Base-by-base conservation (phyloP, 1,284 basidiomycete species). In the Sporisorium reilianum region DNA sequence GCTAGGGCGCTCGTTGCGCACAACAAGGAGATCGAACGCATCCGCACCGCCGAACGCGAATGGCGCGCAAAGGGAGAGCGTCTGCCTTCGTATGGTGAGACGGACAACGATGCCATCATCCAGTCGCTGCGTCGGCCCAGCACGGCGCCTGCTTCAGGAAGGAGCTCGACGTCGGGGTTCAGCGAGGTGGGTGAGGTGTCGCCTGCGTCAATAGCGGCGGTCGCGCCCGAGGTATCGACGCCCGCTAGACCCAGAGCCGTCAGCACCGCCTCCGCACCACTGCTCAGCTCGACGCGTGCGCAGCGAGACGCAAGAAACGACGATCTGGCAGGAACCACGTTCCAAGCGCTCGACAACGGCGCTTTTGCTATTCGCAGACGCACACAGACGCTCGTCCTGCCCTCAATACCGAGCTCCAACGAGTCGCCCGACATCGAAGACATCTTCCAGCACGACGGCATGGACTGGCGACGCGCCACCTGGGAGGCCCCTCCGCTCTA, bases 401-500 rank as follows among this genome's bases (percentile, higher is more conserved):
- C 55, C 0, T 52, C 55, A 10, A 66, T 62, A 42, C 52, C 66
- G 12, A 59, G 61, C 59, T 57, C 32, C 38, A 56, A 55, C 28
- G 66, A 68, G 18, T 26, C 62, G 41, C 55, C 67, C 40, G 67
- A 70, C n/a, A 66, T 75, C 45, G 45, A 72, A 16, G 74, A 76
- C 34, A 65, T 76, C 45, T 58, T 76, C 23, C 64, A 72, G 45
- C 57, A 76, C 63, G 74, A 76, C 28, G 74, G 74, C 4, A 20
- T 65, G 55, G 74, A 76, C 61, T 76, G 74, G 74, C 56, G 69
- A 34, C 51, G 74, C n/a, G 55, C 65, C 1, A 66, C 65, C 5
- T 76, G 69, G 65, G 74, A 76, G 58, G 65, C 64, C 18, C 70
- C 74, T 30, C 74, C 74, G 3, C 45, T 76, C 40, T 76, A 76